Evolutionary conservation across 1,284 basidiomycete species (phyloP).

Genomic region (Meira miltonrushii): DNA sequence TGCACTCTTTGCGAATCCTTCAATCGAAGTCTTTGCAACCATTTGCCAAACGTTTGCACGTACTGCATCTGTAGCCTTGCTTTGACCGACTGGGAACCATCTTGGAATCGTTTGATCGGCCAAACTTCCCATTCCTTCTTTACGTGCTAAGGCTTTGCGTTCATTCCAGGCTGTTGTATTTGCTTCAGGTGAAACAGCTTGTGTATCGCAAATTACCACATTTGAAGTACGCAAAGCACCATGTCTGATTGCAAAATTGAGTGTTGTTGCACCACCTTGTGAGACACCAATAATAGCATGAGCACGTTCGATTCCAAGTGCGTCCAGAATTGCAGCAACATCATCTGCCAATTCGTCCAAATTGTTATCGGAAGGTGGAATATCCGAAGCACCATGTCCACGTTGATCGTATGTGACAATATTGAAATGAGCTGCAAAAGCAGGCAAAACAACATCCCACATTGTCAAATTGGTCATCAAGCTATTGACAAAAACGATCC

Average conservation of each 20-base stretch:
- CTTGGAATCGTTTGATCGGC: conserved; percentile 54
- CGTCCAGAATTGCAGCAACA: conserved; percentile 51
- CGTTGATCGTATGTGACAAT: conserved; percentile 55
- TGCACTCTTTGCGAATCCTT: conserved; percentile 54
- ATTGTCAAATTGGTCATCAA: conserved; percentile 55
- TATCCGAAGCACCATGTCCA: conserved; percentile 52
- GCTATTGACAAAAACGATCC: conserved; percentile 55
- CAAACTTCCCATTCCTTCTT: conserved; percentile 47
- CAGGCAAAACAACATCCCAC: conserved; percentile 53
- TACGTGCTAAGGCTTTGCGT: conserved; percentile 51
- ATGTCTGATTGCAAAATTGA: conserved; percentile 53
- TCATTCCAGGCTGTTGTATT: conserved; percentile 55
- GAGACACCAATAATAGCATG: conserved; percentile 54
- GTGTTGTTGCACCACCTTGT: conserved; percentile 55
- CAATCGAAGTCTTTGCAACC: conserved; percentile 50
- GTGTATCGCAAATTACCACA: conserved; percentile 55
- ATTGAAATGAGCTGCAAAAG: conserved; percentile 51
- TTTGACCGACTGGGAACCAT: conserved; percentile 51
- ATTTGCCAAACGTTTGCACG: conserved; percentile 32
- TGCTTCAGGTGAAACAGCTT: conserved; percentile 53
- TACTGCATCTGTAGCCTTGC: conserved; percentile 34
- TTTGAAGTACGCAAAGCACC: conserved; percentile 35
- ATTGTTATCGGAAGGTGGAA: conserved; percentile 50
- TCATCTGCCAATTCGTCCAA: conserved; percentile 54
- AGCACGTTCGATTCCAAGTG: conserved; percentile 43